Evolutionary conservation across 163 green algal species (phyloP).

Genomic region (Trebouxia gelatinosa): DNA sequence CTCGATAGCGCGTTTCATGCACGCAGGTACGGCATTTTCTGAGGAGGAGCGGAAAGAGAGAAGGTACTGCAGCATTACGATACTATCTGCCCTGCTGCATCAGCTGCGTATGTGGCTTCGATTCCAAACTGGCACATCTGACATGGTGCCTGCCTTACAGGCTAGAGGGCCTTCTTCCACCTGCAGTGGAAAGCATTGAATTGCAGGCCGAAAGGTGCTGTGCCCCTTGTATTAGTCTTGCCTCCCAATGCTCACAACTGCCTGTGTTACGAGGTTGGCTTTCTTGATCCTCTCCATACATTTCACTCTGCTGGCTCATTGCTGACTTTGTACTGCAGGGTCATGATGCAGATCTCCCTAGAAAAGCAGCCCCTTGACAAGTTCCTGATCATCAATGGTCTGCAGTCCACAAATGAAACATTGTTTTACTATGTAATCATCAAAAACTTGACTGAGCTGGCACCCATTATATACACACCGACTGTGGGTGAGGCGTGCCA

Average conservation of each 20-base stretch:
- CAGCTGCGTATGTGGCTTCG: not conserved
- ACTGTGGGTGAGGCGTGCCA: constrained; percentile 81
- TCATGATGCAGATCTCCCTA: constrained; percentile 14
- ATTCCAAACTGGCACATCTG: no score
- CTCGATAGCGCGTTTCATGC: no score
- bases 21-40: constrained; percentile 18
- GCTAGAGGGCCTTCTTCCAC: constrained; percentile 18
- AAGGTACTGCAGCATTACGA: not conserved
- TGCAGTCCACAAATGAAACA: constrained; percentile 43
- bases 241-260: not conserved
- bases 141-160: constrained; percentile 4
- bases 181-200: constrained; percentile 21
- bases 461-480: constrained; percentile 84
- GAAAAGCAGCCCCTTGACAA: constrained; percentile 1
- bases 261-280: not conserved
- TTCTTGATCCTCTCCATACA: no score
- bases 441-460: constrained; percentile 71
- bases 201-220: constrained; percentile 5
- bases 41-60: constrained; percentile 11
- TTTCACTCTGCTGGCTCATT: no score
- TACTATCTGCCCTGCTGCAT: not conserved
- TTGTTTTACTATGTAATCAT: constrained; percentile 72
- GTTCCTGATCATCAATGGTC: constrained; percentile 17
- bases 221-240: not conserved
- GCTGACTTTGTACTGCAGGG: not conserved